phyloP scores from a whole-genome alignment of 177 flowering plant genomes.

The Tripterygium wilfordii region DNA sequence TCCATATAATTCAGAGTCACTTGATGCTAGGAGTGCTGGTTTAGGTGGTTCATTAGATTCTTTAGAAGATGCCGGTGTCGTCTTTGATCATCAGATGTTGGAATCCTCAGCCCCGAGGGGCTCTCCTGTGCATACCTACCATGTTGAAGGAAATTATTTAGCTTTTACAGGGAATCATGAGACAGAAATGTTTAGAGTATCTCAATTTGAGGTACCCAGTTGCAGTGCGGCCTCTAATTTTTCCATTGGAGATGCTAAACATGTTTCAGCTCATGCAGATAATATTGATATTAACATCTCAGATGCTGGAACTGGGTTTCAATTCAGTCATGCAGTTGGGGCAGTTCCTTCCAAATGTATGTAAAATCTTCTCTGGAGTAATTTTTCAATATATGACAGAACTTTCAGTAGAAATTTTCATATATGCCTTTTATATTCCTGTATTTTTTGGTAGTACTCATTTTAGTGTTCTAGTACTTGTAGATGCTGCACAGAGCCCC shows the following conservation, averaged over 20 bases:
- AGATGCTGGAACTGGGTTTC: slow-evolving; percentile 13
- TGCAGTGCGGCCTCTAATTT: slow-evolving; percentile 16
- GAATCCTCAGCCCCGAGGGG: slow-evolving; percentile 13
- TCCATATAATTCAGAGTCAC: slow-evolving; percentile 12
- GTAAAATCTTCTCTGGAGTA: background rate
- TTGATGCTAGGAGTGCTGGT: slow-evolving; percentile 13
- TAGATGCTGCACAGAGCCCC: slow-evolving; percentile 25
- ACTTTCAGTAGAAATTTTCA: background rate
- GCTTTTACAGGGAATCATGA: slow-evolving; percentile 4
- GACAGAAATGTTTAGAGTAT: slow-evolving; percentile 16
- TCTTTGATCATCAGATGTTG: slow-evolving; percentile 16
- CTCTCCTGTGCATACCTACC: slow-evolving; percentile 18
- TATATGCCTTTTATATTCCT: slow-evolving; percentile 1
- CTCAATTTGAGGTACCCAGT: slow-evolving; percentile 12
- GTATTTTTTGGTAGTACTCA: slow-evolving; percentile 4
- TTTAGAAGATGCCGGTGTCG: slow-evolving; percentile 4
- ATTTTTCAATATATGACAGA: background rate
- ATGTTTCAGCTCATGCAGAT: slow-evolving; percentile 13
- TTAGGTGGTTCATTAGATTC: slow-evolving; percentile 13
- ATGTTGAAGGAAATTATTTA: slow-evolving; percentile 26
- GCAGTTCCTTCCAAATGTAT: slow-evolving; percentile 18
- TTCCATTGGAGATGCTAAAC: slow-evolving; percentile 19
- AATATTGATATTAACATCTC: slow-evolving; percentile 6
- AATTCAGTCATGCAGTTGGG: slow-evolving; percentile 10
- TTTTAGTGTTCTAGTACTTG: slow-evolving; percentile 12